phyloP scores from a whole-genome alignment of 2,329 filamentous ascomycete genomes.

The Verticillium longisporum region DNA sequence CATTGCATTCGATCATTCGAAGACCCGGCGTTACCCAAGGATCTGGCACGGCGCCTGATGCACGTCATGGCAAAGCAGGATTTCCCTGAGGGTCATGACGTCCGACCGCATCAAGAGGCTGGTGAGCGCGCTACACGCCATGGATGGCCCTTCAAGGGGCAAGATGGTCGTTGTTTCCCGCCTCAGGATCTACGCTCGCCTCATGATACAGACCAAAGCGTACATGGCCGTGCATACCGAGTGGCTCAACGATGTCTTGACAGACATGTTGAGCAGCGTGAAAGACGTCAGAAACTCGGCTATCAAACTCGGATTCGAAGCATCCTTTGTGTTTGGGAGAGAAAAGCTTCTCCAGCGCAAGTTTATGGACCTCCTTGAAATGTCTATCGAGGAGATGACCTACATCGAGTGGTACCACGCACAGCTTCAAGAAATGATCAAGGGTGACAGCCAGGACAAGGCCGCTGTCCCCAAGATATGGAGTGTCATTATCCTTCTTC shows the following conservation, averaged over 20 bases:
- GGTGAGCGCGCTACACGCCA: conserved; percentile 61
- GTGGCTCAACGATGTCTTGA: conserved; percentile 80
- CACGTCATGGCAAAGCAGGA: conserved; percentile 74
- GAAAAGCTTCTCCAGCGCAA: conserved; percentile 62
- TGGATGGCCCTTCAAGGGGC: conserved; percentile 68
- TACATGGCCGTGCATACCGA: conserved; percentile 65
- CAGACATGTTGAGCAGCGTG: conserved; percentile 71
- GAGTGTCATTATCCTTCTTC: conserved; percentile 73
- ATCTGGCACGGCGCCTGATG: conserved; percentile 71
- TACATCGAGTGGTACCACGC: conserved; percentile 65
- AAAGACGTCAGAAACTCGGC: conserved; percentile 72
- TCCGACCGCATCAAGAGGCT: conserved; percentile 62
- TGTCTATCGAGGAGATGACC: conserved; percentile 49
- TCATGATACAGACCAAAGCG: conserved; percentile 63
- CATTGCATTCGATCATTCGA: conserved; percentile 69
- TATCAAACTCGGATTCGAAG: conserved; percentile 66
- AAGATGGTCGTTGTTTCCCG: conserved; percentile 76
- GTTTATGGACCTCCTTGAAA: conserved; percentile 56
- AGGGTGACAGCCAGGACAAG: conserved; percentile 33
- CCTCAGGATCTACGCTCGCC: conserved; percentile 68
- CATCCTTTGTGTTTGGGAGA: conserved; percentile 61
- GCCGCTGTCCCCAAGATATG: conserved; percentile 78
- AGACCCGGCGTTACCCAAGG: conserved; percentile 64
- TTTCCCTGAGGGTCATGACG: conserved; percentile 70
- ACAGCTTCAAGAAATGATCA: conserved; percentile 62